Evolutionary conservation across 2,329 filamentous ascomycete species (phyloP).

Genomic region (Scortechinia acanthostroma): DNA sequence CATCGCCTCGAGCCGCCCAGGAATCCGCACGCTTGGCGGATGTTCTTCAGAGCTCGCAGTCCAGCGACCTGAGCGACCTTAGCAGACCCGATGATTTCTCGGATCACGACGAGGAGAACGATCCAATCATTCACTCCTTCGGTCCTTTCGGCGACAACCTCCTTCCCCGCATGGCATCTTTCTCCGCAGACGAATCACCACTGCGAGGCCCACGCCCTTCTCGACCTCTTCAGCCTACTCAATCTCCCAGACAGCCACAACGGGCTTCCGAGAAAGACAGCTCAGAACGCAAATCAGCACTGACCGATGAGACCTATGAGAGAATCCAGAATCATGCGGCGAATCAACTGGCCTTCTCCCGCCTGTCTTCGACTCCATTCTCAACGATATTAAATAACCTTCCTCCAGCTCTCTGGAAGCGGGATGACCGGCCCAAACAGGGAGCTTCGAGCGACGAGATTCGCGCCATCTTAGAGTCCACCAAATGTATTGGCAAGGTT

Average conservation of each 20-base stretch:
- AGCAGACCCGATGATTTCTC: constrained; percentile 50
- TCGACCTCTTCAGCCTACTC: neutral
- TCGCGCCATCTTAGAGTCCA: constrained; percentile 64
- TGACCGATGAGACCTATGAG: constrained; percentile 15
- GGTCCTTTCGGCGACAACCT: constrained; percentile 83
- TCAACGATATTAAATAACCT: constrained; percentile 85
- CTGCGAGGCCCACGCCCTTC: constrained; percentile 20
- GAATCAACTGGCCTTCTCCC: constrained; percentile 92
- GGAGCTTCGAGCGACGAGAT: constrained; percentile 38
- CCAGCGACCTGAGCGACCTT: constrained; percentile 44
- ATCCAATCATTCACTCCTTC: constrained; percentile 86
- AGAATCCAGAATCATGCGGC: constrained; percentile 76
- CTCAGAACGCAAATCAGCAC: neutral
- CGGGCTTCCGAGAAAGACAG: neutral
- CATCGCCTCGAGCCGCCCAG: neutral
- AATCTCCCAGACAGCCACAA: neutral
- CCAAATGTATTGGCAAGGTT: constrained; percentile 80
- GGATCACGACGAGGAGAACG: constrained; percentile 86
- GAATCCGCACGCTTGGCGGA: constrained; percentile 11
- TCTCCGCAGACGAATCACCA: constrained; percentile 60
- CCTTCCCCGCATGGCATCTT: constrained; percentile 73
- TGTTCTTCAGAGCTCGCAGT: constrained; percentile 41
- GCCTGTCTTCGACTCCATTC: constrained; percentile 82
- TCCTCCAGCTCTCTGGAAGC: constrained; percentile 47
- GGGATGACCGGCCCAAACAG: constrained; percentile 43